These are phyloP conservation scores for Arthromyces matolae DNA, from an alignment of 768 basidiomycete genomes.

Conservation along the genomic window DNA sequence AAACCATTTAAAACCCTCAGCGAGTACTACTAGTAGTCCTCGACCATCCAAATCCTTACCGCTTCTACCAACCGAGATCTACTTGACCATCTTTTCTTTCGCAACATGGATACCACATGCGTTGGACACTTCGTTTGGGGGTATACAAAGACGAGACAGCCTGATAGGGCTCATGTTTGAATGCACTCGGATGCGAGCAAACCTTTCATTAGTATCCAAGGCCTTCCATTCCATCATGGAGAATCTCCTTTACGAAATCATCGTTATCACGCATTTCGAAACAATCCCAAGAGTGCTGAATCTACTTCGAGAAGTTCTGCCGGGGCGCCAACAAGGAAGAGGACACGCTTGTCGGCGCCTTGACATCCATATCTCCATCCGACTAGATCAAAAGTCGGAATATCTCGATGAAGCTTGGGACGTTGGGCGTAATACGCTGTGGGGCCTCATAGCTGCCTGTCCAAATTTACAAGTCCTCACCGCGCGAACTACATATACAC, in stretches of 20 bases:
- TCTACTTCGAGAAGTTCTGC: background rate
- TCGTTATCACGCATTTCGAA: background rate
- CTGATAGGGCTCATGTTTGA: too few relatives aligned
- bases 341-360: background rate
- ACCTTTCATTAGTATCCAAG: too few relatives aligned
- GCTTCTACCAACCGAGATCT: too few relatives aligned
- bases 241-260: background rate
- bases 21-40: too few relatives aligned
- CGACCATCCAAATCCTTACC: too few relatives aligned
- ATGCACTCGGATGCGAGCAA: too few relatives aligned
- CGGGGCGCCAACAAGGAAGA: background rate
- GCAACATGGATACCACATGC: too few relatives aligned
- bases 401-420: background rate
- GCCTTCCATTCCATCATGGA: background rate
- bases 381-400: background rate
- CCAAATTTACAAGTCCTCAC: background rate
- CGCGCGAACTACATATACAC: background rate
- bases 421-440: background rate
- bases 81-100: too few relatives aligned
- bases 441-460: background rate
- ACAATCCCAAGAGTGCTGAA: background rate
- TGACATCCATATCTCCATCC: background rate
- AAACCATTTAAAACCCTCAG: too few relatives aligned
- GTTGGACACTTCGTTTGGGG: too few relatives aligned
- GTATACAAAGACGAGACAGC: too few relatives aligned